Conservation (phyloP, 2,329 filamentous ascomycete species). For the Plectosphaerella cucumerina region DNA sequence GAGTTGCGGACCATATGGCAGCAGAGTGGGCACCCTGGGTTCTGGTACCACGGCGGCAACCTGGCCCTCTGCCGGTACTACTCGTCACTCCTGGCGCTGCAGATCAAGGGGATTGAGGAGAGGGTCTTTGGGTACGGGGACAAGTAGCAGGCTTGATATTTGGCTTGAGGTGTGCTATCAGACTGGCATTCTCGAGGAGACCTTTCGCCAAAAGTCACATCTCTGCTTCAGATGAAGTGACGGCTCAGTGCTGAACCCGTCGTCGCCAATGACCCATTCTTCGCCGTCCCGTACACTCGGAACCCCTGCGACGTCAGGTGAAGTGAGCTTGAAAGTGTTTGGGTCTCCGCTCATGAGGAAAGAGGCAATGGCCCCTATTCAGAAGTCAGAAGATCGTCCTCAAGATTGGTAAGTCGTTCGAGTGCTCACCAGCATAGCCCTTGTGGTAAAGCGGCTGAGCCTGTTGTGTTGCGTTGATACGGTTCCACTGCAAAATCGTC, state of each 20-base stretch:
- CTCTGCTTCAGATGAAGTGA: no score
- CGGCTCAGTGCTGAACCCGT: no score
- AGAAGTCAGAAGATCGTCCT: no score
- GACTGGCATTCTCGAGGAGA: no score
- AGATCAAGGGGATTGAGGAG: slow-evolving; percentile 13
- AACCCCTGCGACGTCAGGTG: slow-evolving; percentile 34
- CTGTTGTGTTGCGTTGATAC: slow-evolving; percentile 46
- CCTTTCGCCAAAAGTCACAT: no score
- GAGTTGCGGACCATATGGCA: slow-evolving; percentile 31
- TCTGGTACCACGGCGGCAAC: slow-evolving; percentile 32
- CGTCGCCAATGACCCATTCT: slow-evolving; percentile 44
- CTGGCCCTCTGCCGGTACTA: slow-evolving; percentile 27
- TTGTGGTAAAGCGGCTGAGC: slow-evolving; percentile 49
- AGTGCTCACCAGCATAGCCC: slow-evolving; percentile 32
- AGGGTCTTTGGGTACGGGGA: slow-evolving; percentile 6
- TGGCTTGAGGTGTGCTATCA: no score
- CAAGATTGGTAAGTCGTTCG: no score
- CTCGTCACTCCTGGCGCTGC: slow-evolving; percentile 27
- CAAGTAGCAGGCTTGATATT: neutral
- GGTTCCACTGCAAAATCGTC: slow-evolving; percentile 42
- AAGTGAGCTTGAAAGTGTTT: slow-evolving; percentile 51
- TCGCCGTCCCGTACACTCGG: slow-evolving; percentile 34
- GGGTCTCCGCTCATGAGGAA: slow-evolving; percentile 58
- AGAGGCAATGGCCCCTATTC: slow-evolving; percentile 51
- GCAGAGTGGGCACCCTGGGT: slow-evolving; percentile 25